Evolutionary conservation across 768 basidiomycete species (phyloP).

Genomic region (Calvatia gigantea): DNA sequence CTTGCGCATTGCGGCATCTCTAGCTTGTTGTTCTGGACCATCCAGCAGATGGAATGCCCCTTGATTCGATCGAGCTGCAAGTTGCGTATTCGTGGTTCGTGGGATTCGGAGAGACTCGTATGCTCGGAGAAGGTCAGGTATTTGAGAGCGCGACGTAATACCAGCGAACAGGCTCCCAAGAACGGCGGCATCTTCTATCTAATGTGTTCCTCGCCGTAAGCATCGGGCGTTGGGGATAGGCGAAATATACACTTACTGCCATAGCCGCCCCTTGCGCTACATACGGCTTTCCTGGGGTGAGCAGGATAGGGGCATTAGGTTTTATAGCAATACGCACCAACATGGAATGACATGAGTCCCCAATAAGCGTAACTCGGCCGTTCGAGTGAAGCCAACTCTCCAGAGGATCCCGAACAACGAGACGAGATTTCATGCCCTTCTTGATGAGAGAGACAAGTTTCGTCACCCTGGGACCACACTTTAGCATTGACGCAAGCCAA

Average conservation of each 20-base stretch:
- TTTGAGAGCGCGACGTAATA: conserved; percentile 38
- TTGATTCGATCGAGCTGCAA: conserved; percentile 47
- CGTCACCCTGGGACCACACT: conserved; percentile 28
- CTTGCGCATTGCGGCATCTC: conserved; percentile 47
- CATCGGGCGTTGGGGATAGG: background rate
- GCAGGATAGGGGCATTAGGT: no score
- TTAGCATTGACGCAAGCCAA: background rate
- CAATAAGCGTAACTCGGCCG: conserved; percentile 42
- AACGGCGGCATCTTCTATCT: conserved; percentile 51
- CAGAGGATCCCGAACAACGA: conserved; percentile 47
- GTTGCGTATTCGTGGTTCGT: conserved; percentile 48
- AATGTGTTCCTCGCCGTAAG: background rate
- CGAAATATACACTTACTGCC: conserved; percentile 30
- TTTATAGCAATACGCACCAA: conserved; percentile 33
- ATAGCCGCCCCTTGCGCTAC: conserved; percentile 54
- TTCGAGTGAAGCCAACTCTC: conserved; percentile 44
- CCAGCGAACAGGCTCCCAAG: conserved; percentile 50
- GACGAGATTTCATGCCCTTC: conserved; percentile 41
- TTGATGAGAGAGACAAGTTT: conserved; percentile 45
- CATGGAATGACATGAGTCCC: conserved; percentile 60
- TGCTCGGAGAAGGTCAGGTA: conserved; percentile 42
- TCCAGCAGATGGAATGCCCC: conserved; percentile 55
- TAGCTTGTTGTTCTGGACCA: conserved; percentile 48
- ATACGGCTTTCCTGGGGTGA: conserved; percentile 35
- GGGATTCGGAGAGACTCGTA: conserved; percentile 50